Evolutionary conservation across 257 asterid genomes (phyloP), one percentile per base, ranked within the genome.

Genomic region (Petrea volubilis): DNA sequence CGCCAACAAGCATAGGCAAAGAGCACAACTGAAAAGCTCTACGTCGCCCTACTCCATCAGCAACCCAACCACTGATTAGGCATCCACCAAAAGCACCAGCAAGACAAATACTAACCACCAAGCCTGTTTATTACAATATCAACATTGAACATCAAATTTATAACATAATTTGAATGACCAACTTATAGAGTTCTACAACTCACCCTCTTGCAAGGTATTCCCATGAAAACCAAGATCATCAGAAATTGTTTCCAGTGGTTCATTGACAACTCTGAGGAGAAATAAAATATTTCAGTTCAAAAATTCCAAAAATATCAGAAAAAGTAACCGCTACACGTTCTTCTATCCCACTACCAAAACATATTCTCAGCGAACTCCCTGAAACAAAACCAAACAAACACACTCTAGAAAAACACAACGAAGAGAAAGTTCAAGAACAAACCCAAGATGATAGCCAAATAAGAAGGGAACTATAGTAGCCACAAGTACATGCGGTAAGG

Each of bases 371-470:
- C n/a, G n/a, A n/a, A n/a, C n/a, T n/a, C n/a, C n/a, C n/a, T n/a
- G n/a, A n/a, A 31, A 7, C 38, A 12, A 64, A 27, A 14, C 2
- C 17, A 64, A 52, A 50, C 18, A 29, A 41, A 43, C 20, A 11
- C 17, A 5, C 49, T 12, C 18, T 40, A 71, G 34, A 40, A 57
- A 25, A 65, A 57, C 36, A 59, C 33, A 13, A 51, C 9, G 38
- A 65, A 61, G 50, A 47, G 23, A 17, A 49, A 59, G 47, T 27
- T 55, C 20, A 75, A 74, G 60, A 77, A 81, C 97, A 43, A 66
- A 94, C 98, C 97, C 98, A 31, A 94, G 87, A 82, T 94, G 98
- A 83, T 94, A 94, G 79, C 98, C 98, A 76, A 86, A 91, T 77
- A 94, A 82, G 78, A 94, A 89, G 51, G 96, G 76, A 69, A 88